A percentile compares a stretch with the other conserved stretches of the same genome.
Evolutionary conservation across 257 asterid genomes (phyloP).

Genomic region (Solanum tarapatanum): DNA sequence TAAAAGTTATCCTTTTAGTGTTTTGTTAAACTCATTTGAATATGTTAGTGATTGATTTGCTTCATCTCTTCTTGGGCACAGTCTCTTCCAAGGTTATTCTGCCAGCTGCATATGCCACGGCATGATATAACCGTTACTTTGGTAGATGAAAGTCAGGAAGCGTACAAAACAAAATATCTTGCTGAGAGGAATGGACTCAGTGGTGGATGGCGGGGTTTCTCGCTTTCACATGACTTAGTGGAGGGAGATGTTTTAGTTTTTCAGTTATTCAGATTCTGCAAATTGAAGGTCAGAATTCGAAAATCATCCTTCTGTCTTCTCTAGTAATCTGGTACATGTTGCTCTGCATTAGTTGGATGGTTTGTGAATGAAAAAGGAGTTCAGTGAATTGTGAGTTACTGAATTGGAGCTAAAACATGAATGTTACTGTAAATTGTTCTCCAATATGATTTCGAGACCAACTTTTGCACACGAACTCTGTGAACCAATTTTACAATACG

Average conservation of each 20-base stretch:
- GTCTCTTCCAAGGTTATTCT: conserved; percentile 36
- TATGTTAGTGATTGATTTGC: neutral
- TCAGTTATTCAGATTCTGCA: conserved; percentile 17
- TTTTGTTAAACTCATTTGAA: neutral
- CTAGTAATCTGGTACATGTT: neutral
- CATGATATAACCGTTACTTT: conserved; percentile 24
- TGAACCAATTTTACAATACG: neutral
- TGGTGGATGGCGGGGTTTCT: conserved; percentile 52
- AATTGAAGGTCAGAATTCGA: conserved; percentile 7
- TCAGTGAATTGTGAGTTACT: neutral
- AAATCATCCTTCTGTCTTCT: neutral
- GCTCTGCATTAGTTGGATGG: neutral
- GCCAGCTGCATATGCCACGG: conserved; percentile 32
- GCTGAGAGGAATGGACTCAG: conserved; percentile 39
- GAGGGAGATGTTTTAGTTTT: conserved; percentile 48
- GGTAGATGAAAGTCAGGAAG: conserved; percentile 27
- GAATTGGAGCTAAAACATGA: neutral
- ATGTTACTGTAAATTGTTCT: neutral
- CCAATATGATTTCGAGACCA: neutral
- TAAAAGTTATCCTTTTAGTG: neutral
- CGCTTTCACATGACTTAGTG: conserved; percentile 30
- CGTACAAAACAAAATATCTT: conserved; percentile 26
- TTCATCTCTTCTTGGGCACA: neutral
- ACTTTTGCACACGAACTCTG: neutral
- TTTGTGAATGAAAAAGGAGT: neutral